Evolutionary conservation across 805 yeast species (phyloP).

Genomic region (Maudiozyma saulgeensis): DNA sequence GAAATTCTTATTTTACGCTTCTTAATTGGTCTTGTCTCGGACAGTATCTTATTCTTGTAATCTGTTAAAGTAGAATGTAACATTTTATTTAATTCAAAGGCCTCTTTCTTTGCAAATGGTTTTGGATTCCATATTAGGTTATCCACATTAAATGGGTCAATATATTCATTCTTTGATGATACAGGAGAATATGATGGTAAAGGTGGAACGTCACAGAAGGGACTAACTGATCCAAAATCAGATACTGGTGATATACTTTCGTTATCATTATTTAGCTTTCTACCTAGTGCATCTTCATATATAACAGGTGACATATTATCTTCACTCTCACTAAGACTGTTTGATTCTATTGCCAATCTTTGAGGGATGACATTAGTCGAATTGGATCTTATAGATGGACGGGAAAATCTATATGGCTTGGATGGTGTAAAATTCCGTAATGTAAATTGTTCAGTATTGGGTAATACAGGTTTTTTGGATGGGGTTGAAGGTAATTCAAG

Average conservation of each 20-base stretch:
- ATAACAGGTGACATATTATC: not conserved
- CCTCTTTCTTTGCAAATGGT: conserved; percentile 6
- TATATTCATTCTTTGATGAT: conserved; percentile 6
- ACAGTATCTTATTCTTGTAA: not conserved
- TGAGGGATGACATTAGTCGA: conserved; percentile 2
- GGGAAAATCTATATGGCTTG: conserved; percentile 5
- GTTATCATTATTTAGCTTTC: conserved; percentile 6
- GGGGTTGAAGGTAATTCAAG: conserved; percentile 9
- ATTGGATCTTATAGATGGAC: conserved; percentile 1
- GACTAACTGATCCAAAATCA: conserved; percentile 17
- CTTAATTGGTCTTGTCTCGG: conserved; percentile 1
- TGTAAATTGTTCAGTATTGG: not conserved
- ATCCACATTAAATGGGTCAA: conserved; percentile 10
- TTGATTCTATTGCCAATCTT: not conserved
- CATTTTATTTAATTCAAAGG: conserved; percentile 12
- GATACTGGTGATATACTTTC: conserved; percentile 8
- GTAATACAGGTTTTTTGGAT: conserved; percentile 5
- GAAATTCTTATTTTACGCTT: not conserved
- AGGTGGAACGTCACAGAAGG: conserved; percentile 17
- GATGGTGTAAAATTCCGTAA: conserved; percentile 7
- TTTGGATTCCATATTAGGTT: conserved; percentile 5
- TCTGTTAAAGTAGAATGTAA: conserved; percentile 8
- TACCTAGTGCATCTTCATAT: conserved; percentile 6
- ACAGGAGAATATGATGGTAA: conserved; percentile 12
- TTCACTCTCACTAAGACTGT: not conserved